Percentiles rank a stretch among this genome's conserved stretches.
Conservation (phyloP, 345 rosid genomes). For the Excoecaria agallocha region DNA sequence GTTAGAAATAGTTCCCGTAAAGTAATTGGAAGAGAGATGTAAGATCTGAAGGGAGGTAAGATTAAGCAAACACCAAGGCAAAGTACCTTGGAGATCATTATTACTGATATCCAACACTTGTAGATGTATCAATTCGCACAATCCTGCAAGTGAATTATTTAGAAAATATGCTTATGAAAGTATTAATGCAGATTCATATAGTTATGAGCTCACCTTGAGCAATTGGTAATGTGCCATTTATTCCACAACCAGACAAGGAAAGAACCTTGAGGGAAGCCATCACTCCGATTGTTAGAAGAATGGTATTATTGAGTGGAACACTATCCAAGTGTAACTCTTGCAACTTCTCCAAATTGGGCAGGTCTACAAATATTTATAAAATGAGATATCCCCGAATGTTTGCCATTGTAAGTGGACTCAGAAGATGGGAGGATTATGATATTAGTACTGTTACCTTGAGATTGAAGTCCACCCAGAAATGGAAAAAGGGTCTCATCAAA, state of each 20-base stretch:
- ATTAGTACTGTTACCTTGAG: not conserved
- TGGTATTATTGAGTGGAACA: not conserved
- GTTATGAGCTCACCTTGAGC: not conserved
- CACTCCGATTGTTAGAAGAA: not conserved
- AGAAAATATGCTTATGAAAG: not conserved
- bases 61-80: not conserved
- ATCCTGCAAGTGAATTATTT: not conserved
- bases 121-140: not conserved
- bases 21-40: not conserved
- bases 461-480: not conserved
- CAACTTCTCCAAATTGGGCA: not conserved
- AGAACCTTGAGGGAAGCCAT: slow-evolving; percentile 12
- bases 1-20: not conserved
- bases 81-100: not conserved
- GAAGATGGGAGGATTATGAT: not conserved
- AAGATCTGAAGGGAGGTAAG: not conserved
- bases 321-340: not conserved
- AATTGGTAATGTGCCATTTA: slow-evolving; percentile 5
- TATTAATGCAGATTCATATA: not conserved
- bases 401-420: too few relatives aligned
- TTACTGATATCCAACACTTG: not conserved
- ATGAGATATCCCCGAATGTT: too few relatives aligned
- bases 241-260: not conserved
- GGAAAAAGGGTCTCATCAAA: not conserved
- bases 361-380: not conserved